Conservation (phyloP, 257 asterid species). For the Lithospermum erythrorhizon region DNA sequence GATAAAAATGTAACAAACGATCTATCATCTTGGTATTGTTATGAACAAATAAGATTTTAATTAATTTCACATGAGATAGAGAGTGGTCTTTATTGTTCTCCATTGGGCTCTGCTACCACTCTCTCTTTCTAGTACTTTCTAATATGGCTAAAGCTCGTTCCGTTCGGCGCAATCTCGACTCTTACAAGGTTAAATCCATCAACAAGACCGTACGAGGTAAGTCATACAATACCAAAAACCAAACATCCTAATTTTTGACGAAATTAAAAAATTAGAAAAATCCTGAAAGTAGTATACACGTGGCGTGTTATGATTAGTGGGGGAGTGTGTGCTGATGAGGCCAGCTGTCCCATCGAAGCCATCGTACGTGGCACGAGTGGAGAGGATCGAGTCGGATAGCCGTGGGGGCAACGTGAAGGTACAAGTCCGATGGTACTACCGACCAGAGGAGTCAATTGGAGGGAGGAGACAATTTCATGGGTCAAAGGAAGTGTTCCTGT, state of each 20-base stretch:
- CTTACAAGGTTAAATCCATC: conserved; percentile 55
- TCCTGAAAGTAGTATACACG: conserved; percentile 9
- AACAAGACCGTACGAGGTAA: conserved; percentile 63
- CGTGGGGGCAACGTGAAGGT: conserved; percentile 68
- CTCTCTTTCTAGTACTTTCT: conserved; percentile 9
- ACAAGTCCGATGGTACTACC: conserved; percentile 83
- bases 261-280: neutral
- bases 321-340: conserved; percentile 86
- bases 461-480: conserved; percentile 93
- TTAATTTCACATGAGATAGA: too few species aligned
- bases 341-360: conserved; percentile 72
- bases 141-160: conserved; percentile 58
- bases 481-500: conserved; percentile 76
- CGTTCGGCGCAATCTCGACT: conserved; percentile 63
- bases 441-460: conserved; percentile 95
- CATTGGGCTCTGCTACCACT: conserved; percentile 4
- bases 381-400: conserved; percentile 79
- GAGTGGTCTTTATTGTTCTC: too few species aligned
- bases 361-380: conserved; percentile 78
- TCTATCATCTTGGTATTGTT: too few species aligned
- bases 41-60: too few species aligned
- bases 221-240: neutral
- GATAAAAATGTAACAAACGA: too few species aligned
- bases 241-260: conserved; percentile 1
- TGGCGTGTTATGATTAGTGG: conserved; percentile 35